Evolutionary conservation across 345 rosid genomes (phyloP), one percentile per base, ranked within the genome.

Genomic region (Passiflora organensis): DNA sequence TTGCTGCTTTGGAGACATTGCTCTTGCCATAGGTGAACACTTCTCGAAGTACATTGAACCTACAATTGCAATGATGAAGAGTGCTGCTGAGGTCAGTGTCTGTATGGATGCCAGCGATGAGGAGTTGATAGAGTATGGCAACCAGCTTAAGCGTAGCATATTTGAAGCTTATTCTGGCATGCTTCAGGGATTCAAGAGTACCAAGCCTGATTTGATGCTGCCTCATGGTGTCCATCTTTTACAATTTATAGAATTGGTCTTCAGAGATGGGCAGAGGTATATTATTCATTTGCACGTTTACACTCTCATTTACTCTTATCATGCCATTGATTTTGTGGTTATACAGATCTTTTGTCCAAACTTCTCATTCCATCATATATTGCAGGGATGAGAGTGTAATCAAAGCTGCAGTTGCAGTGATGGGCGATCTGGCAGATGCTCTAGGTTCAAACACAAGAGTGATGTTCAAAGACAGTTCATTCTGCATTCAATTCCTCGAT

Each of bases 121-220:
- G 63, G 96, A 89, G 72, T 51, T 89, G 71, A 63, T 86, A 76
- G 96, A 84, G 49, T 93, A 86, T 37, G 87, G 84, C 0, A 86
- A 89, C 78, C 85, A 83, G 72, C 87, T 93, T 20, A 77, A 84
- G 65, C 78, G 82, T 28, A 82, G 99, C 76, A 81, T 93, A 50
- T 89, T 93, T 19, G 96, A 93, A 61, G 96, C 96, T 13, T 93
- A 84, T 70, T 86, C 96, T 4, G 99, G 95, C 51, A 89, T 89
- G 60, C 85, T 93, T 20, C 99, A 93, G 69, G 96, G 99, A 23
- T 86, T 83, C 68, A 93, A 93, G 77, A 82, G 76, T 52, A 72
- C 78, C 10, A 85, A 81, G 74, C 65, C 87, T 6, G 95, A 88
- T 62, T 66, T 88, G 67, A 85, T 91, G 95, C 10, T 86, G 56